Evolutionary conservation across 768 basidiomycete genomes (phyloP).

Genomic region (Boletus sp.): DNA sequence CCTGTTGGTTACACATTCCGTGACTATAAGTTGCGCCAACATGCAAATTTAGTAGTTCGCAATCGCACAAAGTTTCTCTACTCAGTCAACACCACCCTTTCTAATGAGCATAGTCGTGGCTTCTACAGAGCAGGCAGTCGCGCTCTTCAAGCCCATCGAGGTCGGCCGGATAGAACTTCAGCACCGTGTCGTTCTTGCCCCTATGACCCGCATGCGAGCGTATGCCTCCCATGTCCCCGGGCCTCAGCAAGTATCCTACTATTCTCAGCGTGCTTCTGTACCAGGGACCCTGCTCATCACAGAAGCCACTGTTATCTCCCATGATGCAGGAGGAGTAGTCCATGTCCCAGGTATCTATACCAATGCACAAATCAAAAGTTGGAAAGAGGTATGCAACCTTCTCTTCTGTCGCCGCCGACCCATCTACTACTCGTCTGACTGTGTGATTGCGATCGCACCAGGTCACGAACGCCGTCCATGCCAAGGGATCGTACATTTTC

Average conservation of each 20-base stretch:
- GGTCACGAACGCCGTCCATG: constrained; percentile 60
- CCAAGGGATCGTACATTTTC: constrained; percentile 46
- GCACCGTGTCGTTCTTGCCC: constrained; percentile 56
- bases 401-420: too few relatives aligned
- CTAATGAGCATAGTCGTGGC: constrained; percentile 1
- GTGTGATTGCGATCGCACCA: constrained; percentile 13
- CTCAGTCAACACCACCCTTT: neutral
- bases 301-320: constrained; percentile 55
- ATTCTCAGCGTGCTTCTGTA: constrained; percentile 43
- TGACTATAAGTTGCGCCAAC: neutral
- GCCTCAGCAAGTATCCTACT: constrained; percentile 43
- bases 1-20: neutral
- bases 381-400: constrained; percentile 41
- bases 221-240: constrained; percentile 35
- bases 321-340: constrained; percentile 45
- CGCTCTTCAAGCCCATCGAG: constrained; percentile 46
- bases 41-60: neutral
- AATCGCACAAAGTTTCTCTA: neutral
- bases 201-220: constrained; percentile 48
- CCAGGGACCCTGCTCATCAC: constrained; percentile 57
- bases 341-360: constrained; percentile 65
- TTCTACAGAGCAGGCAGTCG: neutral
- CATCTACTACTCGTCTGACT: neutral
- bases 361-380: constrained; percentile 51
- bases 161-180: constrained; percentile 42